These are phyloP conservation scores for Syncephalastrum monosporum DNA, from an alignment of 371 early-diverging fungal species.

Conservation along the genomic window DNA sequence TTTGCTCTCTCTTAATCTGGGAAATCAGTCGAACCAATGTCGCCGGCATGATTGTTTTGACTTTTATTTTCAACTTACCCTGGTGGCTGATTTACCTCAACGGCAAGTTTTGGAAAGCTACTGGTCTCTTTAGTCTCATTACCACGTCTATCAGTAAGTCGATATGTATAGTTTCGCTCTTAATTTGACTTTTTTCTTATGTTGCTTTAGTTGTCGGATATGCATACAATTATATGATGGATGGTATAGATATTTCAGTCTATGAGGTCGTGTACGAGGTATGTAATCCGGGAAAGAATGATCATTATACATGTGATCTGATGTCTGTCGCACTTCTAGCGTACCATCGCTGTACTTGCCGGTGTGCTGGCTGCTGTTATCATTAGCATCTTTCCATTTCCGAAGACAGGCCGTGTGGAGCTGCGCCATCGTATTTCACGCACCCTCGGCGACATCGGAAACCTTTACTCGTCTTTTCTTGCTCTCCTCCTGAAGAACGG, in stretches of 20 bases:
- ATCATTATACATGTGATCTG: background rate
- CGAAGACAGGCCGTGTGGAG: slow-evolving; percentile 41
- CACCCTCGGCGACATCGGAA: slow-evolving; percentile 34
- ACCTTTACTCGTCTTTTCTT: slow-evolving; percentile 42
- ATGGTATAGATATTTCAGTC: slow-evolving; percentile 20
- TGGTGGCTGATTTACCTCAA: slow-evolving; percentile 42
- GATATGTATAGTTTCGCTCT: background rate
- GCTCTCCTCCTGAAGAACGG: slow-evolving; percentile 31
- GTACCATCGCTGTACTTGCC: slow-evolving; percentile 31
- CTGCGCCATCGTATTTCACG: slow-evolving; percentile 41
- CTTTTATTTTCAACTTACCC: slow-evolving; percentile 39
- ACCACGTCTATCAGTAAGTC: slow-evolving; percentile 48
- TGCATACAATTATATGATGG: slow-evolving; percentile 24
- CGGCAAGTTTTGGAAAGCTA: slow-evolving; percentile 46
- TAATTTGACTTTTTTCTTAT: background rate
- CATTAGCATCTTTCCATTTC: slow-evolving; percentile 37
- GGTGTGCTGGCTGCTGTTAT: slow-evolving; percentile 41
- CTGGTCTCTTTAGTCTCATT: slow-evolving; percentile 42
- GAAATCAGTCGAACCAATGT: slow-evolving; percentile 29
- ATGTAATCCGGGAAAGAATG: background rate
- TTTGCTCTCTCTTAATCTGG: slow-evolving; percentile 41
- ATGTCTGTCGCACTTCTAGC: slow-evolving; percentile 9
- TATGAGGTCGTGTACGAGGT: slow-evolving; percentile 35
- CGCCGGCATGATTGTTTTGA: slow-evolving; percentile 28
- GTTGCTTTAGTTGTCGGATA: slow-evolving; percentile 35